phyloP scores from a whole-genome alignment of 2,329 filamentous ascomycete species.

The Penicillium hordei region DNA sequence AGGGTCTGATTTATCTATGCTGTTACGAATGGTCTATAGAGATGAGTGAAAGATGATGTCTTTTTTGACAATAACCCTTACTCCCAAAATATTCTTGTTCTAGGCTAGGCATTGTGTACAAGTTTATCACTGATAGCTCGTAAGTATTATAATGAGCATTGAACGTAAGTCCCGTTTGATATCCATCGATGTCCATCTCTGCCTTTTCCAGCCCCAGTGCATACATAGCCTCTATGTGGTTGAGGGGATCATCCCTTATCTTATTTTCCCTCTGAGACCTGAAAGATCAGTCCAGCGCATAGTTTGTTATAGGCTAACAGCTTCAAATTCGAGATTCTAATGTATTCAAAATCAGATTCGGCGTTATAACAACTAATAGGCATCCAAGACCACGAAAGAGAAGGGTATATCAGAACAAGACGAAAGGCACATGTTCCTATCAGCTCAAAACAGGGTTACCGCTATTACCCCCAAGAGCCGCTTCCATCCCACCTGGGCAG shows the following conservation, averaged over 20 bases:
- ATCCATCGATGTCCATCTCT: not conserved
- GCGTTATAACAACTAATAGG: not conserved
- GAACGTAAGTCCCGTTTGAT: too few species aligned
- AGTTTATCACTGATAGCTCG: not conserved
- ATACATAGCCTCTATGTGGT: too few species aligned
- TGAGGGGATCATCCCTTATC: not conserved
- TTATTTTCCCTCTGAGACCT: not conserved
- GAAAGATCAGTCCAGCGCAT: not conserved
- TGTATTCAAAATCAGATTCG: not conserved
- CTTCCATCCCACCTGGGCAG: not conserved
- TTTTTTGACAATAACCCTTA: slow-evolving; percentile 14
- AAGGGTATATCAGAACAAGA: not conserved
- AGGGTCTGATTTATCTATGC: slow-evolving; percentile 36
- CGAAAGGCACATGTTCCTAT: slow-evolving; percentile 1
- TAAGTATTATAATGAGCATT: not conserved
- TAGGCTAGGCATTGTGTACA: not conserved
- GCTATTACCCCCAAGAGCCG: not conserved
- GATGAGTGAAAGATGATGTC: slow-evolving; percentile 37
- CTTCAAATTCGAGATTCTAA: not conserved
- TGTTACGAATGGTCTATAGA: slow-evolving; percentile 45
- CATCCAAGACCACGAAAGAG: not conserved
- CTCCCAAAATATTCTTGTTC: not conserved
- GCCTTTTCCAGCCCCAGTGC: not conserved
- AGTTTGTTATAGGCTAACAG: not conserved
- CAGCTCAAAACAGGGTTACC: not conserved